Base-by-base conservation (phyloP, 75 land plant species). In the Pseudotsuga menziesii region DNA sequence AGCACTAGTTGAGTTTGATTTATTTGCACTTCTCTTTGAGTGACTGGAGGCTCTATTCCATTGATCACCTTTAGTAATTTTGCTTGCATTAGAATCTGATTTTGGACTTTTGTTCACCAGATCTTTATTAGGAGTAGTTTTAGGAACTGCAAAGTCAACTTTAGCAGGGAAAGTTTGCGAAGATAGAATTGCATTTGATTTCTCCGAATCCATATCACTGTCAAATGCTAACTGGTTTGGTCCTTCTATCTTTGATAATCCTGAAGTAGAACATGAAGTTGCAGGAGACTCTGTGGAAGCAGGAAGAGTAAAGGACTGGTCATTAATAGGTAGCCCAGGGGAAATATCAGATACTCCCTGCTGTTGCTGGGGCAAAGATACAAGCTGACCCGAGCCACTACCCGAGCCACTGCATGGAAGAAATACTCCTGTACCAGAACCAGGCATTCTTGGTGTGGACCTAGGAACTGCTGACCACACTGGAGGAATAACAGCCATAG, bases 351-450 rank as follows among this genome's bases (percentile, higher is more conserved):
- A 17, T 64, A 64, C n/a, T 64, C 32, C 54, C 9, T 48, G 36
- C 36, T 64, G 69, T 64, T 64, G 41, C 69, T 64, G 41, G 41
- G 29, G 41, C 69, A 64, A 64, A 19, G 69, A 27, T 64, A 64
- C 69, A 27, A 7, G 17, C 41, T 64, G 69, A 29, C 69, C 29
- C 7, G 69, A 35, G 32, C 32, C 69, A 14, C 69, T 29, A 27
- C 69, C 69, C 32, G 69, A 27, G 2, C 69, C 69, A 29, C 41
- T 64, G 19, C 69, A 32, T 64, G 69, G 69, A 16, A 64, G 32
- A 64, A 64, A 64, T 14, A 64, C 69, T 64, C 69, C 69, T 64
- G 69, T 64, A 27, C 69, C 69, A 32, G 69, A 64, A 64, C 17
- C 32, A 64, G 69, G 19, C 69, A 64, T 64, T 29, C 69, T 64